These are phyloP conservation scores for Termitomyces sp. DNA, from an alignment of 768 basidiomycete species.

Conservation along the genomic window DNA sequence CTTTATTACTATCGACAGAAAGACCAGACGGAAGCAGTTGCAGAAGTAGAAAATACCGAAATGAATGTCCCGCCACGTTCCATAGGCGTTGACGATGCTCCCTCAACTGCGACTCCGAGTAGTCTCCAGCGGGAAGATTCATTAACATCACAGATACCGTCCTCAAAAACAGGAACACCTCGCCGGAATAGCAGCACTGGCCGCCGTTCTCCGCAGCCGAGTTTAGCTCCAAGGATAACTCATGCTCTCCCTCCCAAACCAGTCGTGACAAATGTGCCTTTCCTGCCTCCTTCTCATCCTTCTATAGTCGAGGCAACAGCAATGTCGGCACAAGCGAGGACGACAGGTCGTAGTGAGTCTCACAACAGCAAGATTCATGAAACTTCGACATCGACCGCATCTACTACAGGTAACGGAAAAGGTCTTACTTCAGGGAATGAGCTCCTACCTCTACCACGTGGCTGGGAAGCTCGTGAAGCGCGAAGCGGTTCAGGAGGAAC, in stretches of 20 bases:
- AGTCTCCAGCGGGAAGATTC: constrained; percentile 10
- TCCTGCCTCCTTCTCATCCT: constrained; percentile 49
- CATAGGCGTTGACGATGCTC: not conserved
- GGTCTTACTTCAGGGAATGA: constrained; percentile 15
- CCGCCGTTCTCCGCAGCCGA: constrained; percentile 18
- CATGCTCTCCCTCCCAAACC: constrained; percentile 71
- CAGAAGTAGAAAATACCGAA: not conserved
- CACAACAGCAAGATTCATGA: constrained; percentile 26
- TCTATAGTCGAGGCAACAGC: constrained; percentile 57
- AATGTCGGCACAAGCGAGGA: constrained; percentile 38
- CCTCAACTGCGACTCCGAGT: constrained; percentile 5
- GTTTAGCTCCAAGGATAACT: constrained; percentile 36
- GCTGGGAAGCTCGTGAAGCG: constrained; percentile 56
- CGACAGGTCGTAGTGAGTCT: constrained; percentile 34
- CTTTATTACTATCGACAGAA: constrained; percentile 31
- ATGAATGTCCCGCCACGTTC: constrained; percentile 1
- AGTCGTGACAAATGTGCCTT: constrained; percentile 41
- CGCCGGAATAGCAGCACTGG: constrained; percentile 7
- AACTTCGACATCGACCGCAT: constrained; percentile 20
- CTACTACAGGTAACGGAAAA: constrained; percentile 15
- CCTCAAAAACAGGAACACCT: constrained; percentile 12
- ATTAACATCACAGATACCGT: constrained; percentile 6
- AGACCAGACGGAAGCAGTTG: constrained; percentile 4
- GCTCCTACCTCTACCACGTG: constrained; percentile 38
- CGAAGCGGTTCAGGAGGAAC: constrained; percentile 37